These are phyloP conservation scores for Pythium pectinolyticum DNA, from an alignment of 352 stramenopile species.

Conservation along the genomic window DNA sequence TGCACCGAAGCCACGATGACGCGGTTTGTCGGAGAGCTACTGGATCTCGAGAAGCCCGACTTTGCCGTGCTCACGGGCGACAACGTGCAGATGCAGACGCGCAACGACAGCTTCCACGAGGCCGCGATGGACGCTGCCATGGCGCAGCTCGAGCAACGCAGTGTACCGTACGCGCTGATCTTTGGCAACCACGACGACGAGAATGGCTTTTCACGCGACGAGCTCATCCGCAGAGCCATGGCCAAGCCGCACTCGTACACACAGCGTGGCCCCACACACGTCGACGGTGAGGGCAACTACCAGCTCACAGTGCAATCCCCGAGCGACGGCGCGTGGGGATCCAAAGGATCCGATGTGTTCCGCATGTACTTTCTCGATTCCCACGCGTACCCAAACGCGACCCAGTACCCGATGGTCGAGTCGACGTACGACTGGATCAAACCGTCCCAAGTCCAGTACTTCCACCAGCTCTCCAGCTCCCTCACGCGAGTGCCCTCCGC, in stretches of 20 bases:
- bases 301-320: slow-evolving; percentile 50
- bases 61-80: slow-evolving; percentile 68
- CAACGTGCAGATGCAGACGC: slow-evolving; percentile 55
- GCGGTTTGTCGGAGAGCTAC: slow-evolving; percentile 50
- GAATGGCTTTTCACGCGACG: slow-evolving; percentile 37
- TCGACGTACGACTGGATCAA: slow-evolving; percentile 30
- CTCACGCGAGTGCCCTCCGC: slow-evolving; percentile 7
- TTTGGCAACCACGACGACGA: slow-evolving; percentile 74
- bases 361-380: slow-evolving; percentile 79
- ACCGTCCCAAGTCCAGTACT: slow-evolving; percentile 26
- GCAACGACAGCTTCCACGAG: slow-evolving; percentile 24
- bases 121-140: slow-evolving; percentile 41
- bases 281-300: slow-evolving; percentile 69
- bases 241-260: slow-evolving; percentile 45
- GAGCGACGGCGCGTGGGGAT: slow-evolving; percentile 37
- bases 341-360: slow-evolving; percentile 36
- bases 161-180: slow-evolving; percentile 55
- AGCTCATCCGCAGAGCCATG: slow-evolving; percentile 40
- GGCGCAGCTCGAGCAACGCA: slow-evolving; percentile 35
- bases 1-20: slow-evolving; percentile 53
- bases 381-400: slow-evolving; percentile 32
- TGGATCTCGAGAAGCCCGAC: slow-evolving; percentile 62
- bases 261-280: slow-evolving; percentile 40
- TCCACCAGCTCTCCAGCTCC: slow-evolving; percentile 12
- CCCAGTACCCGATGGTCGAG: slow-evolving; percentile 31